Percentiles rank a stretch among this genome's conserved stretches.
These are phyloP conservation scores for Sporobolomyces pararoseus DNA, from an alignment of 768 basidiomycete genomes.

Conservation along the genomic window DNA sequence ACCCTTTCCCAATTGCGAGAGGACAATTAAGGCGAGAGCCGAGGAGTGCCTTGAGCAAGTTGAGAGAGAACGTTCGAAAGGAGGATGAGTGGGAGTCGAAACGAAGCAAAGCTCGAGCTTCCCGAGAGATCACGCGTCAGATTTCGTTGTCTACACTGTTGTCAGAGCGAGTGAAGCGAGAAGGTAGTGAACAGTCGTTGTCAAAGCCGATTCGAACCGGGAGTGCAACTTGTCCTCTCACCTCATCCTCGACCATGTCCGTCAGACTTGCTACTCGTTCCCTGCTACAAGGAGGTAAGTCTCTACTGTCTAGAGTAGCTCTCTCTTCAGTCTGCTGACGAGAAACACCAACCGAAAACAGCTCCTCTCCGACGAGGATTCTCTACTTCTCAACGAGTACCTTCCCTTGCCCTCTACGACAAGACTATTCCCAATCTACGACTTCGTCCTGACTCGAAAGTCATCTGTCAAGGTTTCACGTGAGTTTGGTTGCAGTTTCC, in stretches of 20 bases:
- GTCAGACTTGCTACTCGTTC: conserved; percentile 29
- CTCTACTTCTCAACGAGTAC: conserved; percentile 5
- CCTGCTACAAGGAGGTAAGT: conserved; percentile 17
- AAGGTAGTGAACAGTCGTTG: neutral
- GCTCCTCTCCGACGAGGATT: conserved; percentile 20
- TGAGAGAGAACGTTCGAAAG: too few species aligned
- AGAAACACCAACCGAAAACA: too few species aligned
- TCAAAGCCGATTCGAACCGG: neutral
- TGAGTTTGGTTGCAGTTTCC: conserved; percentile 6
- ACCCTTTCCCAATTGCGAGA: too few species aligned
- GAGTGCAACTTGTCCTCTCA: neutral
- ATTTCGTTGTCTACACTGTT: too few species aligned
- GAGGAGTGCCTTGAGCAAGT: too few species aligned
- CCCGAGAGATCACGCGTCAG: too few species aligned
- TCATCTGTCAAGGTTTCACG: conserved; percentile 66
- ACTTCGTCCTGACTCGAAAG: conserved; percentile 90
- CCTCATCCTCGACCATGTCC: conserved; percentile 15
- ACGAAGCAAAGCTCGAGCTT: too few species aligned
- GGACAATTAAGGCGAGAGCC: too few species aligned
- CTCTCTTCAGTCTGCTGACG: too few species aligned
- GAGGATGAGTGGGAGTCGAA: too few species aligned
- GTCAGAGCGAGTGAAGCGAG: neutral
- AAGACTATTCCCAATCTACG: conserved; percentile 86
- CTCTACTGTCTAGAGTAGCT: neutral
- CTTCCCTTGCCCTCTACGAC: conserved; percentile 57